Conservation (phyloP, 2,329 filamentous ascomycete species). For the Thelonectria blattea region DNA sequence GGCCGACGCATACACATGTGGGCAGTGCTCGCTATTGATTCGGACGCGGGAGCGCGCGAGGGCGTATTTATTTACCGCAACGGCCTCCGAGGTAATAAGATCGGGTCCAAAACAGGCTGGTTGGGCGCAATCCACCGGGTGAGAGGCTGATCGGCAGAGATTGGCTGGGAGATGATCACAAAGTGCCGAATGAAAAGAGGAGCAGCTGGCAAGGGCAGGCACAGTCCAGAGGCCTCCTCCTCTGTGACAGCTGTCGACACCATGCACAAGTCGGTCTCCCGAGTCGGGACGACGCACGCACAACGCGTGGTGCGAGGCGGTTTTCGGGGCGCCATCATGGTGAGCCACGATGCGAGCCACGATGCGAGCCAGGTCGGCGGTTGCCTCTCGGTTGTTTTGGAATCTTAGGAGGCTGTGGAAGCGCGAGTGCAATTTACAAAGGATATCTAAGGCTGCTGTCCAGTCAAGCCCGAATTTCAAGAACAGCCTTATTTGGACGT, state of each 20-base stretch:
- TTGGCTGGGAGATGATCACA: background rate
- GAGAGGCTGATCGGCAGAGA: background rate
- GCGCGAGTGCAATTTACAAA: too few species aligned
- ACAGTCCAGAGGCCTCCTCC: background rate
- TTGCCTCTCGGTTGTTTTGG: too few species aligned
- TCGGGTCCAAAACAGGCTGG: background rate
- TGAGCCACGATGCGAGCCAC: too few species aligned
- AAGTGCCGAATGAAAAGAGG: background rate
- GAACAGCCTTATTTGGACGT: too few species aligned
- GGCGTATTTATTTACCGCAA: background rate
- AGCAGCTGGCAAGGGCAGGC: background rate
- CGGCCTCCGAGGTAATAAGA: background rate
- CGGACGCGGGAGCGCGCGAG: too few species aligned
- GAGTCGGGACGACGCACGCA: too few species aligned
- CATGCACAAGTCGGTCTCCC: background rate
- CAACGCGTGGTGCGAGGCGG: background rate
- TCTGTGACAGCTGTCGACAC: background rate
- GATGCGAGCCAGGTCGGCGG: too few species aligned
- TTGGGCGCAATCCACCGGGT: background rate
- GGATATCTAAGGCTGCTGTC: too few species aligned
- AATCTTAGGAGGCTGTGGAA: too few species aligned
- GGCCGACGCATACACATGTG: too few species aligned
- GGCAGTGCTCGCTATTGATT: background rate
- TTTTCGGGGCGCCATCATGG: too few species aligned
- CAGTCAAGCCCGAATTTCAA: too few species aligned